Conservation (phyloP, 2,329 filamentous ascomycete genomes). For the Verruconis gallopava region DNA sequence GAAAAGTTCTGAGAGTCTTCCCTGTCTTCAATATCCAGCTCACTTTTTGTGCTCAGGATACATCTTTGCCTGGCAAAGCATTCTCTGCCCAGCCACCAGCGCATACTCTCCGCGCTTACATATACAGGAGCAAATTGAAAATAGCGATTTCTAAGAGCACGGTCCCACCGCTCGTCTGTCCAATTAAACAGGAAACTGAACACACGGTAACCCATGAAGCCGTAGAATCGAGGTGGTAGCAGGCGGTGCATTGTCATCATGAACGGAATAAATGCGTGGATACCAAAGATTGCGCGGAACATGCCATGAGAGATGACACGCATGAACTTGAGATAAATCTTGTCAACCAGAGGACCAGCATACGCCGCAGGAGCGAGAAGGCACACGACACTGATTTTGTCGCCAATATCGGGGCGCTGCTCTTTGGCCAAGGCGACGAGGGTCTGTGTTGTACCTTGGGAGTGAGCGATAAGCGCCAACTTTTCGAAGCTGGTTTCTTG, state of each 20-base stretch:
- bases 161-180: conserved; percentile 76
- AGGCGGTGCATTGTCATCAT: conserved; percentile 75
- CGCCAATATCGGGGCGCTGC: conserved; percentile 71
- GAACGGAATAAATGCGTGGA: conserved; percentile 83
- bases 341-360: conserved; percentile 71
- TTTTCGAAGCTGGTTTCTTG: conserved; percentile 73
- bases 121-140: conserved; percentile 91
- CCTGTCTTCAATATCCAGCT: conserved; percentile 47
- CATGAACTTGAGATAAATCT: conserved; percentile 90
- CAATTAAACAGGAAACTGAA: conserved; percentile 86
- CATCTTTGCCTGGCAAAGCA: conserved; percentile 79
- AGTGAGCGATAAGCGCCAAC: conserved; percentile 73
- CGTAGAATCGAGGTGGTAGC: conserved; percentile 57
- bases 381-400: conserved; percentile 79
- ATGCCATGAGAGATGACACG: conserved; percentile 59
- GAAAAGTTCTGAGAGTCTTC: conserved; percentile 33
- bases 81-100: conserved; percentile 86
- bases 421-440: conserved; percentile 82
- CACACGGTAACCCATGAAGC: conserved; percentile 72
- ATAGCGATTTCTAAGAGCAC: conserved; percentile 62
- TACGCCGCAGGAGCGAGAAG: conserved; percentile 84
- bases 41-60: conserved; percentile 67
- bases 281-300: conserved; percentile 76
- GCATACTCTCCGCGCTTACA: conserved; percentile 78
- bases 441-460: conserved; percentile 81